Evolutionary conservation across 1,284 basidiomycete species (phyloP), one percentile per base, ranked within the genome.

Genomic region (Vanrija sp.): DNA sequence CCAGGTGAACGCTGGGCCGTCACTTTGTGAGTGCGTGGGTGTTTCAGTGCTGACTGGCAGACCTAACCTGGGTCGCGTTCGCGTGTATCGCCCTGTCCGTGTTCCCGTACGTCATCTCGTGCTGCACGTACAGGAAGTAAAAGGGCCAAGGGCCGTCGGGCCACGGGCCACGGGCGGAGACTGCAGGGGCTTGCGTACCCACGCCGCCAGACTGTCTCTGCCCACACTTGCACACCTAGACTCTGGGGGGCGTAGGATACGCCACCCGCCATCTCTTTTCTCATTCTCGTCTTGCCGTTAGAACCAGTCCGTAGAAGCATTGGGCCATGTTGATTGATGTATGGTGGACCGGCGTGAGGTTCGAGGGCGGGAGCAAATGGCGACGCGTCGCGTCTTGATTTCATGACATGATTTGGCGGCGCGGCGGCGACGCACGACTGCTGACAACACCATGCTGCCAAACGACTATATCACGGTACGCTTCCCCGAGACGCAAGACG

Each of bases 61-160:
- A 74, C 61, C 62, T 74, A 44, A 66, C 65, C 15, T 77, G 75
- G 75, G 73, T 74, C 9, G 63, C 72, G 15, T 76, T 75, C 57
- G 73, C 61, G n/a, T 56, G 72, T 36, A 64, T 69, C 48, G 55
- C 68, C 8, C 61, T 77, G 24, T 64, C 72, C 16, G 62, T 72
- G 42, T 37, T 67, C n/a, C 75, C 75, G 20, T 77, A 76, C 66
- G 64, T 71, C 23, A 65, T 75, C 41, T 69, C 73, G 39, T 74
- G 69, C 59, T 71, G 65, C 52, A 75, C 74, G 9, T 76, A 65
- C 61, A 61, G 71, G 50, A 63, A 64, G 53, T 65, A 56, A 45
- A 31, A 31, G 31, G 9, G 36, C n/a, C 6, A 6, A 37, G 6
- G 5, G 6, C 36, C n/a, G n/a, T n/a, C n/a, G n/a, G n/a, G 15